phyloP scores from a whole-genome alignment of 2,329 filamentous ascomycete genomes.

The Penicillium occitanis region DNA sequence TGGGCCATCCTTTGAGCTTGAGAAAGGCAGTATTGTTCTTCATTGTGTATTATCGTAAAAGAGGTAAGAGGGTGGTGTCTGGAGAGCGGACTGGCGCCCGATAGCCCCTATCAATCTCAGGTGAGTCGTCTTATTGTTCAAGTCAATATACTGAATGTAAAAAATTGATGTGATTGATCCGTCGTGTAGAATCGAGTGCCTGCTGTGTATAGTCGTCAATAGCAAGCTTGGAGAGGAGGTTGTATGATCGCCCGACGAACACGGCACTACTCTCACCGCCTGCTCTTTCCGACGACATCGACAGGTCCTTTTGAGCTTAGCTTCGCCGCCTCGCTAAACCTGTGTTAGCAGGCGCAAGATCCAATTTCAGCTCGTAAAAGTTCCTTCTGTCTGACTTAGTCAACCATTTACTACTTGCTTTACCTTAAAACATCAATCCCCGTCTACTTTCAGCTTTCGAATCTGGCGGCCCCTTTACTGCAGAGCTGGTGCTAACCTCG shows the following conservation, averaged over 20 bases:
- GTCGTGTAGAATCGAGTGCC: background rate
- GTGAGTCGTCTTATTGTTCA: background rate
- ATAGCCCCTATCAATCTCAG: background rate
- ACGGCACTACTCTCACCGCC: conserved; percentile 9
- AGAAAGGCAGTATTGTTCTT: conserved; percentile 56
- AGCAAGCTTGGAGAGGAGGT: background rate
- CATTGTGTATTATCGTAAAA: conserved; percentile 23
- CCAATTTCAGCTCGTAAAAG: conserved; percentile 26
- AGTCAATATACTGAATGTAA: background rate
- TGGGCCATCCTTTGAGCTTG: conserved; percentile 53
- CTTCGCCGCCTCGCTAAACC: conserved; percentile 33
- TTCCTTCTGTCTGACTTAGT: conserved; percentile 21
- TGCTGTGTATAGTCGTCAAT: background rate
- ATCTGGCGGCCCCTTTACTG: conserved; percentile 34
- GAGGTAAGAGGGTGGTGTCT: conserved; percentile 1
- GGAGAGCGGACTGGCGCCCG: background rate
- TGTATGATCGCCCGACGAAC: background rate
- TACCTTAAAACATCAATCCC: conserved; percentile 23
- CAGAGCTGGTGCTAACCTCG: conserved; percentile 41
- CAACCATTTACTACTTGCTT: conserved; percentile 21
- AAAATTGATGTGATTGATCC: background rate
- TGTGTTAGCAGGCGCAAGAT: conserved; percentile 16
- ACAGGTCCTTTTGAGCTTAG: conserved; percentile 12
- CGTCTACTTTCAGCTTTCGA: conserved; percentile 23
- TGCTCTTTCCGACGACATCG: background rate